Conservation (phyloP, 1,139 yeast species). For the Yarrowia galli region DNA sequence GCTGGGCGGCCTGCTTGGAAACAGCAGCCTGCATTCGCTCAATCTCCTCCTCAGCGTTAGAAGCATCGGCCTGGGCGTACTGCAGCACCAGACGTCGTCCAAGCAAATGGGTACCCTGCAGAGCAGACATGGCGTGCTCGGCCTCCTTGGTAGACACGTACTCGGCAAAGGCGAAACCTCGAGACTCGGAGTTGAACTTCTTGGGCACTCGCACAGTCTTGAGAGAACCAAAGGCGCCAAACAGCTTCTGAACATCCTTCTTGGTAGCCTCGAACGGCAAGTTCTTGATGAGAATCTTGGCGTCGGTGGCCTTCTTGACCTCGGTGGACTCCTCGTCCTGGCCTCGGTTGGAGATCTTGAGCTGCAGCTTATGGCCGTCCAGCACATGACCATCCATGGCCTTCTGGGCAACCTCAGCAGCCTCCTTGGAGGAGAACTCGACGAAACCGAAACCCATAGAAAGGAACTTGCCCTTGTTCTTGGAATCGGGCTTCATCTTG, state of each 20-base stretch:
- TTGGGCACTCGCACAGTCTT: conserved; percentile 95
- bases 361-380: conserved; percentile 89
- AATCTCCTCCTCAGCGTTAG: conserved; percentile 87
- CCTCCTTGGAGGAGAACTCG: conserved; percentile 79
- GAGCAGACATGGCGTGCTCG: conserved; percentile 91
- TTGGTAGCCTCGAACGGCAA: conserved; percentile 96
- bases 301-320: conserved; percentile 56
- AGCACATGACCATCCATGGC: conserved; percentile 78
- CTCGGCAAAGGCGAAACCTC: conserved; percentile 98
- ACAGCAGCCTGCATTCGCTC: conserved; percentile 89
- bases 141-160: conserved; percentile 90
- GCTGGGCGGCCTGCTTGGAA: conserved; percentile 76
- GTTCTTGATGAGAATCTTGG: conserved; percentile 90
- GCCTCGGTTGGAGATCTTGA: conserved; percentile 84
- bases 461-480: conserved; percentile 64
- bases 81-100: conserved; percentile 97
- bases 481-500: conserved; percentile 88
- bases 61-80: conserved; percentile 83
- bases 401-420: conserved; percentile 77
- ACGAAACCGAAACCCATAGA: conserved; percentile 99
- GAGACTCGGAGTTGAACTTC: conserved; percentile 91
- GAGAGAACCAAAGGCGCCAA: conserved; percentile 85
- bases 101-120: conserved; percentile 93
- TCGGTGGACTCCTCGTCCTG: conserved; percentile 45
- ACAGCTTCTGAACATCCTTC: conserved; percentile 86